phyloP scores from a whole-genome alignment of 2,329 filamentous ascomycete species.

The Fusarium sp. region DNA sequence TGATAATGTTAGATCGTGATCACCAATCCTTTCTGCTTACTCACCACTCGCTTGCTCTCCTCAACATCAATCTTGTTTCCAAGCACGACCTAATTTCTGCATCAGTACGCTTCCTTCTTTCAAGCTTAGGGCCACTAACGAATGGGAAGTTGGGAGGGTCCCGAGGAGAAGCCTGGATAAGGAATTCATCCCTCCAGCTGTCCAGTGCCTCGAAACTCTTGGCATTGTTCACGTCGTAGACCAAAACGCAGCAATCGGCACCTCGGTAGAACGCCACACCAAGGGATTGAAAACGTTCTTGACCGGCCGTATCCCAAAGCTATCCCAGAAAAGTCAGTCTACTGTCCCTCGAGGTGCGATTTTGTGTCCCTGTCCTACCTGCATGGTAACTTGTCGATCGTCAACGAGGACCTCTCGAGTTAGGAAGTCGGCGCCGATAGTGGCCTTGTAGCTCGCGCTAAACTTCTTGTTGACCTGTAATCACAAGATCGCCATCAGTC shows the following conservation, averaged over 20 bases:
- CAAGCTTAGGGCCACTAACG: constrained; percentile 65
- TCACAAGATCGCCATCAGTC: constrained; percentile 14
- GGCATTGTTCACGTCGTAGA: constrained; percentile 98
- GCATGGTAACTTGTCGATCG: constrained; percentile 97
- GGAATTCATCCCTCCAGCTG: constrained; percentile 97
- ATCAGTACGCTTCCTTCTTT: constrained; percentile 29
- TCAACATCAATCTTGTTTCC: constrained; percentile 99
- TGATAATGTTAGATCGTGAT: constrained; percentile 12
- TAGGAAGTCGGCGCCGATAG: constrained; percentile 97
- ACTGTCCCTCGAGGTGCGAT: neutral
- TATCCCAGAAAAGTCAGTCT: constrained; percentile 49
- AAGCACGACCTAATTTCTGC: constrained; percentile 77
- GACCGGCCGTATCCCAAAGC: constrained; percentile 98
- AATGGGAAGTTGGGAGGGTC: constrained; percentile 99
- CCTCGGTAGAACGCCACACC: constrained; percentile 98
- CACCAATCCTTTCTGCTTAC: neutral
- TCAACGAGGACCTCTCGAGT: constrained; percentile 98
- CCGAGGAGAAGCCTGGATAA: constrained; percentile 95
- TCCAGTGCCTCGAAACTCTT: constrained; percentile 99
- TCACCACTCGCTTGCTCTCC: constrained; percentile 92
- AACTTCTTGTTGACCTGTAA: constrained; percentile 99
- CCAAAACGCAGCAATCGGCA: constrained; percentile 96
- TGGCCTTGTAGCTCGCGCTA: constrained; percentile 99
- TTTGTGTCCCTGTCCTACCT: constrained; percentile 64
- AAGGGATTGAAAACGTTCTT: constrained; percentile 96